Conservation (phyloP, 352 stramenopile species). For the Globisporangium echinulatum region DNA sequence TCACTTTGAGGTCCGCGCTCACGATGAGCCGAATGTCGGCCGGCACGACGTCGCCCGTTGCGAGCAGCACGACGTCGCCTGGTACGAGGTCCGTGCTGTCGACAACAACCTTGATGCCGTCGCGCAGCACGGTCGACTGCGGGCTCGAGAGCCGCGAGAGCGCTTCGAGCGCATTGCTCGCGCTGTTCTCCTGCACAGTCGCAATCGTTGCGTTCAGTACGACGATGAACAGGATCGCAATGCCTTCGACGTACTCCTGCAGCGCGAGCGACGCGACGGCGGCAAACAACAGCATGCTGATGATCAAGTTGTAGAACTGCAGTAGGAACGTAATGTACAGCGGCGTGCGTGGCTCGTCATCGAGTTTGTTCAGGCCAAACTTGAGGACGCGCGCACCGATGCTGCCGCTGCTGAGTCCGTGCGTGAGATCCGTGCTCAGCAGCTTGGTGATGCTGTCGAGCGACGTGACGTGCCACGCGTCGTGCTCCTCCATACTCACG, state of each 20-base stretch:
- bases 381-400: conserved; percentile 33
- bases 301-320: conserved; percentile 82
- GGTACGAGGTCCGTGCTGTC: conserved; percentile 67
- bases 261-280: conserved; percentile 46
- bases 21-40: conserved; percentile 87
- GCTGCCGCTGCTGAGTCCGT: conserved; percentile 35
- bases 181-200: conserved; percentile 58
- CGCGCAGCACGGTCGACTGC: conserved; percentile 57
- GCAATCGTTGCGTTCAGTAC: conserved; percentile 53
- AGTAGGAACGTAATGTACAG: conserved; percentile 61
- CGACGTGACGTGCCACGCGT: conserved; percentile 10
- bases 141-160: conserved; percentile 58
- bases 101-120: conserved; percentile 49
- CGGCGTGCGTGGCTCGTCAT: conserved; percentile 51
- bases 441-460: conserved; percentile 40
- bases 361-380: conserved; percentile 52
- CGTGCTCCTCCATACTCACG: conserved; percentile 33
- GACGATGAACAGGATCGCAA: conserved; percentile 64
- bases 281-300: conserved; percentile 55
- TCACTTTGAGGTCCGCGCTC: conserved; percentile 82
- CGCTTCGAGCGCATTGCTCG: conserved; percentile 52
- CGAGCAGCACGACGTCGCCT: conserved; percentile 85
- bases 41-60: conserved; percentile 91
- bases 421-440: conserved; percentile 44
- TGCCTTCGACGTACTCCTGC: conserved; percentile 62